These are phyloP conservation scores for Tricholoma hemisulphureum DNA, from an alignment of 768 basidiomycete genomes.

Conservation along the genomic window DNA sequence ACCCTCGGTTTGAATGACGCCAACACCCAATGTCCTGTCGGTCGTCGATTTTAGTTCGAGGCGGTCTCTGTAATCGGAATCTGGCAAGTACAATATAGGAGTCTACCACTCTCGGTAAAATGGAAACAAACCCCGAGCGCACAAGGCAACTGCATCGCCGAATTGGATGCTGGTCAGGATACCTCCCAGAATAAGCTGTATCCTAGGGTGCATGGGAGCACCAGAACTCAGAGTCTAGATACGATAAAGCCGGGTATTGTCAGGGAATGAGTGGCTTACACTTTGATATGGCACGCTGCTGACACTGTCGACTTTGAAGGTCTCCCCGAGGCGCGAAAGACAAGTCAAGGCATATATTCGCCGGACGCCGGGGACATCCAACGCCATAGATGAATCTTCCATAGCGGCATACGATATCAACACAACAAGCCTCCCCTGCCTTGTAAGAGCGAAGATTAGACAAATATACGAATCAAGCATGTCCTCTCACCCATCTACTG, in stretches of 20 bases:
- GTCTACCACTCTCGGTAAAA: not conserved
- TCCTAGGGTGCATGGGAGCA: conserved; percentile 69
- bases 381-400: conserved; percentile 39
- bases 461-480: conserved; percentile 2
- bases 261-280: conserved; percentile 39
- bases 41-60: conserved; percentile 65
- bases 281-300: conserved; percentile 73
- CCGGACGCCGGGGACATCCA: conserved; percentile 46
- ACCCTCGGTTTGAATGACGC: conserved; percentile 50
- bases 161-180: conserved; percentile 63
- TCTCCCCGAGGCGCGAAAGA: conserved; percentile 41
- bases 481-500: conserved; percentile 50
- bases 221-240: conserved; percentile 61
- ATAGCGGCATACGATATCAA: conserved; percentile 66
- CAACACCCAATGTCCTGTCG: conserved; percentile 71
- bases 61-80: conserved; percentile 68
- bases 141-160: conserved; percentile 73
- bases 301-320: conserved; percentile 47
- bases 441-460: conserved; percentile 14
- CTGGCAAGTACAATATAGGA: conserved; percentile 32
- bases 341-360: conserved; percentile 65
- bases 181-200: conserved; percentile 61
- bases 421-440: conserved; percentile 55
- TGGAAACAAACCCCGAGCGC: conserved; percentile 53
- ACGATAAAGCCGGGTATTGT: not conserved